phyloP scores from a whole-genome alignment of 768 basidiomycete genomes.

The Grammothele lineata region DNA sequence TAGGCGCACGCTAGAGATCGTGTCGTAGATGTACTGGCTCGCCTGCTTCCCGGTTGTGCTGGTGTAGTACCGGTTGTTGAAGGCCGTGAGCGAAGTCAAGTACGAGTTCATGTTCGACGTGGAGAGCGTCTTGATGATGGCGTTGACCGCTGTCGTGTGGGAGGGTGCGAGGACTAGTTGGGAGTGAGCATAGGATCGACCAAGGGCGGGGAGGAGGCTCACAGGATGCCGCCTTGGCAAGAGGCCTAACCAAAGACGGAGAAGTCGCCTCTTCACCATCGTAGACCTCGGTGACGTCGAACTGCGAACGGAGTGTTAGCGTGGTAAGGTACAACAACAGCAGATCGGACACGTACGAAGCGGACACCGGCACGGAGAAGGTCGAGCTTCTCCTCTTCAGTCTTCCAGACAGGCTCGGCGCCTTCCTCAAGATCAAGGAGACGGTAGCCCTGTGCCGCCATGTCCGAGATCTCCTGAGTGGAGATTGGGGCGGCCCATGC shows the following conservation, averaged over 20 bases:
- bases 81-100: constrained; percentile 27
- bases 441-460: constrained; percentile 3
- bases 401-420: constrained; percentile 7
- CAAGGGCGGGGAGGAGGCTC: too few relatives aligned
- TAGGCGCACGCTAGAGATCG: not conserved
- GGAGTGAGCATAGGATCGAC: too few relatives aligned
- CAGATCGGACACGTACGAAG: constrained; percentile 5
- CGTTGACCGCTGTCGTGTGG: constrained; percentile 31
- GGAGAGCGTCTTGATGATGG: constrained; percentile 64
- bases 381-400: constrained; percentile 9
- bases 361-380: constrained; percentile 3
- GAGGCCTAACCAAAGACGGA: too few relatives aligned
- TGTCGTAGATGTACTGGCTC: constrained; percentile 10
- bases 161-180: constrained; percentile 10
- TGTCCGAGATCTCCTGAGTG: constrained; percentile 4
- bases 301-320: not conserved
- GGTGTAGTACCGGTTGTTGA: constrained; percentile 15
- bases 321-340: not conserved
- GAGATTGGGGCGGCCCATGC: constrained; percentile 4
- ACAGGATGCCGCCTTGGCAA: too few relatives aligned
- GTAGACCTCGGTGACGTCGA: constrained; percentile 12
- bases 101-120: constrained; percentile 60
- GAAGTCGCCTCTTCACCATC: constrained; percentile 3
- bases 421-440: constrained; percentile 4
- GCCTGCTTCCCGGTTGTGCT: constrained; percentile 6